A percentile compares a stretch with the other conserved stretches of the same genome.
These are phyloP conservation scores for Aegilops umbellulata DNA, from an alignment of 176 grass and related monocot species.

Conservation along the genomic window DNA sequence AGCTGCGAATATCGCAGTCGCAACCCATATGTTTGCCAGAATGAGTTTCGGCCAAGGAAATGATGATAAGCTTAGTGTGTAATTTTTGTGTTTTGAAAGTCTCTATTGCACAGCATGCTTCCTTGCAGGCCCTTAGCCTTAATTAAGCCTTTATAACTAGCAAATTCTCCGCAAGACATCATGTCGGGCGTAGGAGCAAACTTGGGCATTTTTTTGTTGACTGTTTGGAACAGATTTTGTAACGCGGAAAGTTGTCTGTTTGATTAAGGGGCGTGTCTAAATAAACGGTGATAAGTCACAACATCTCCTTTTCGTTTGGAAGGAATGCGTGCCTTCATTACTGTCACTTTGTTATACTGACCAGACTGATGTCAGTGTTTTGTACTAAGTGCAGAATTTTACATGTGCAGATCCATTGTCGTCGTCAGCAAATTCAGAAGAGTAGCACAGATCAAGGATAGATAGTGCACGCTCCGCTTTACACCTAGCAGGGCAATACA, in stretches of 20 bases:
- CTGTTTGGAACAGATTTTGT: neutral
- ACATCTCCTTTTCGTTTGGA: neutral
- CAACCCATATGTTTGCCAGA: neutral
- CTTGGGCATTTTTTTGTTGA: neutral
- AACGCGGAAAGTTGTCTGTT: neutral
- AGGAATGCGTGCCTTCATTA: neutral
- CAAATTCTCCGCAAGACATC: neutral
- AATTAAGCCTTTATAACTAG: no score
- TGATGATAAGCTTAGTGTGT: neutral
- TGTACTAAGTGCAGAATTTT: neutral
- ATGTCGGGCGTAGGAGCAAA: neutral
- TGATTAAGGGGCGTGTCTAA: neutral
- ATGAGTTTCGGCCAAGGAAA: neutral
- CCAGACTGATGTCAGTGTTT: neutral
- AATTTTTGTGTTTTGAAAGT: neutral
- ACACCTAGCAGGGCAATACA: neutral
- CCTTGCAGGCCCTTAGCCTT: neutral
- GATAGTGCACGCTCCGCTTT: neutral
- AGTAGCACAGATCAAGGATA: neutral
- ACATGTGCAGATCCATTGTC: neutral
- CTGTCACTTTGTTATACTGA: neutral
- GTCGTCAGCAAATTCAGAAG: neutral
- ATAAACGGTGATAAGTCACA: neutral
- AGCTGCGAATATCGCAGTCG: neutral
- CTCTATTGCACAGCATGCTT: neutral